A percentile compares a stretch with the other conserved stretches of the same genome.
phyloP scores from a whole-genome alignment of 768 basidiomycete genomes.

The Grammothele lineata region DNA sequence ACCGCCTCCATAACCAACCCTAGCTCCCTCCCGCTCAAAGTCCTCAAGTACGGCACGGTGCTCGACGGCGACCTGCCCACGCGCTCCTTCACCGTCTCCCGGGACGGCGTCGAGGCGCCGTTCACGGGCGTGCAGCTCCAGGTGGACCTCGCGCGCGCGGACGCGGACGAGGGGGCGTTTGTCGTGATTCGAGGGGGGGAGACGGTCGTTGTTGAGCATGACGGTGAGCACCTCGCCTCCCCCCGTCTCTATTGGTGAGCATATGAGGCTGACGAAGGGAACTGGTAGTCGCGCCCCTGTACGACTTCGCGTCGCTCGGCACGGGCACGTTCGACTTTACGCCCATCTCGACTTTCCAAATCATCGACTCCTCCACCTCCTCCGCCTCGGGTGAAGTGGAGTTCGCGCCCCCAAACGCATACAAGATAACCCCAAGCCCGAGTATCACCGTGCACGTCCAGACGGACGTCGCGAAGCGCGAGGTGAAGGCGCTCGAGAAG shows the following conservation, averaged over 20 bases:
- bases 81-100: constrained; percentile 39
- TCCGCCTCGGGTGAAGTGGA: no score
- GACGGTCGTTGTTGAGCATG: constrained; percentile 35
- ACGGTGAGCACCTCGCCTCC: constrained; percentile 23
- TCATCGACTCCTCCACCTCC: constrained; percentile 20
- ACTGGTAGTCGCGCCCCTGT: constrained; percentile 35
- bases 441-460: constrained; percentile 33
- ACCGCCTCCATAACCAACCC: constrained; percentile 39
- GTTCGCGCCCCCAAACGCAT: constrained; percentile 21
- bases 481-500: constrained; percentile 25
- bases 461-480: constrained; percentile 32
- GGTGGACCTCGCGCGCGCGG: constrained; percentile 20
- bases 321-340: constrained; percentile 37
- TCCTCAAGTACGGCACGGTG: constrained; percentile 45
- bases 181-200: constrained; percentile 37
- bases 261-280: background rate
- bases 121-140: constrained; percentile 43
- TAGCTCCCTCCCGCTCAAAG: constrained; percentile 35
- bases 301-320: constrained; percentile 38
- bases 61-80: constrained; percentile 40
- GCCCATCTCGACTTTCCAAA: constrained; percentile 36
- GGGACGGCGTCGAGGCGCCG: constrained; percentile 32
- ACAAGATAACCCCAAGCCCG: constrained; percentile 22
- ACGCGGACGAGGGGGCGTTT: constrained; percentile 37
- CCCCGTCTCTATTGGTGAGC: background rate